Conservation (phyloP, 805 yeast genomes). For the Yarrowia phangngaensis region DNA sequence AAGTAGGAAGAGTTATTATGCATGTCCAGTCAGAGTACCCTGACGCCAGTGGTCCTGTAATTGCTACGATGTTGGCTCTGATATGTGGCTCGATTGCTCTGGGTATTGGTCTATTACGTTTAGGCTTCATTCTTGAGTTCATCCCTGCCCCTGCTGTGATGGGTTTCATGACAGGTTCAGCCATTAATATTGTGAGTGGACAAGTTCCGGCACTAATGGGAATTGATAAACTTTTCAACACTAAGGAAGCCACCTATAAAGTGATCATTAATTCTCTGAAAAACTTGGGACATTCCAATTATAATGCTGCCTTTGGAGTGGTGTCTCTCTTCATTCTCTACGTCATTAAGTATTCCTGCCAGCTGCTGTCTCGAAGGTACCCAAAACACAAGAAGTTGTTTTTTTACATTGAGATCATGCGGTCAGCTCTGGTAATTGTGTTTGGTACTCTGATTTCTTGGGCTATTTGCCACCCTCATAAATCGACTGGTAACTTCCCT, state of each 20-base stretch:
- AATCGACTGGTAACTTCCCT: constrained; percentile 43
- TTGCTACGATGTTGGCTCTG: constrained; percentile 76
- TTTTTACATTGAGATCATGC: constrained; percentile 70
- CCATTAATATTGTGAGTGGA: constrained; percentile 74
- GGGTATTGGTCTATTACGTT: constrained; percentile 74
- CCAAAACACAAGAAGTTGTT: constrained; percentile 55
- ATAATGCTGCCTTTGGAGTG: constrained; percentile 88
- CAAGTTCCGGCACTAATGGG: constrained; percentile 89
- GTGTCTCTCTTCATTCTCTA: constrained; percentile 69
- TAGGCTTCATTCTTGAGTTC: constrained; percentile 84
- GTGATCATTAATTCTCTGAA: constrained; percentile 71
- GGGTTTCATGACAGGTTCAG: constrained; percentile 95
- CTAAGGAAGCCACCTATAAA: constrained; percentile 64
- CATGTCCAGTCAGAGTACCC: constrained; percentile 55
- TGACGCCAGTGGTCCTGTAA: constrained; percentile 52
- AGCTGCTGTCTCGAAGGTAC: constrained; percentile 56
- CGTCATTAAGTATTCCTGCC: constrained; percentile 62
- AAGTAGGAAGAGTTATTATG: constrained; percentile 72
- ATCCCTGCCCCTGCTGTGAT: constrained; percentile 88
- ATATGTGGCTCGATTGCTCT: constrained; percentile 82
- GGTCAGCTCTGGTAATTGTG: constrained; percentile 77
- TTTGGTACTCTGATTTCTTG: constrained; percentile 80
- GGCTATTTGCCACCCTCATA: constrained; percentile 58
- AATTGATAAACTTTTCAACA: constrained; percentile 56
- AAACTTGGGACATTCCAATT: constrained; percentile 60